These are phyloP conservation scores for Lipomyces kockii DNA, from an alignment of 805 yeast species.

Conservation along the genomic window DNA sequence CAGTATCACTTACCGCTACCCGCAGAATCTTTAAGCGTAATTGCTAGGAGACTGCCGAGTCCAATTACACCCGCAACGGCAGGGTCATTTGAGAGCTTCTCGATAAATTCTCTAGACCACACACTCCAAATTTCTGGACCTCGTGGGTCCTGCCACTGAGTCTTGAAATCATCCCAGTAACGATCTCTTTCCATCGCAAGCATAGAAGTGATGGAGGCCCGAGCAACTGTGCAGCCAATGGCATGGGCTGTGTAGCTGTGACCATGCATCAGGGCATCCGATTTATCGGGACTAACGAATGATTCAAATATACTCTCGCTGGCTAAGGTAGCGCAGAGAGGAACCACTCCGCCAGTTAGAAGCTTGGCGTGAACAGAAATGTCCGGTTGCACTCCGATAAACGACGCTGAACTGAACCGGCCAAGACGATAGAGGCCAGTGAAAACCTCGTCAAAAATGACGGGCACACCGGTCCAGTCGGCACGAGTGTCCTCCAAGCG, in stretches of 20 bases:
- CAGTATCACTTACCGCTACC: conserved; percentile 23
- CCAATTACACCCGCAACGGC: conserved; percentile 35
- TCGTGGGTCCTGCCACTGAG: conserved; percentile 26
- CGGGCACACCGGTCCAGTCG: conserved; percentile 39
- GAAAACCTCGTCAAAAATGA: conserved; percentile 40
- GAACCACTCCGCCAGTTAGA: conserved; percentile 41
- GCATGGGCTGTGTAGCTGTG: conserved; percentile 42
- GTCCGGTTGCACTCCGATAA: conserved; percentile 37
- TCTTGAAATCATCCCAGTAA: conserved; percentile 32
- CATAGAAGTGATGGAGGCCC: conserved; percentile 27
- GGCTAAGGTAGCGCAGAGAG: conserved; percentile 39
- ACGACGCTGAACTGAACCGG: conserved; percentile 28
- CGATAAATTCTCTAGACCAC: conserved; percentile 37
- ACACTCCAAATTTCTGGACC: conserved; percentile 30
- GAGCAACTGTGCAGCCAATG: conserved; percentile 40
- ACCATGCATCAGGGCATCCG: conserved; percentile 41
- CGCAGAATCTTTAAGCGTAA: conserved; percentile 32
- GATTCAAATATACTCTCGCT: conserved; percentile 38
- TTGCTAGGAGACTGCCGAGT: conserved; percentile 38
- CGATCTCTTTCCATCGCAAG: conserved; percentile 14
- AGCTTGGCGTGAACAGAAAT: conserved; percentile 41
- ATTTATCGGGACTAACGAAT: conserved; percentile 37
- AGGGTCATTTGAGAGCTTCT: conserved; percentile 24
- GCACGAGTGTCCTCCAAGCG: neutral
- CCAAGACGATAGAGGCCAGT: conserved; percentile 41